Conservation (phyloP, 108 stramenopile genomes). For the Nitzschia palea region DNA sequence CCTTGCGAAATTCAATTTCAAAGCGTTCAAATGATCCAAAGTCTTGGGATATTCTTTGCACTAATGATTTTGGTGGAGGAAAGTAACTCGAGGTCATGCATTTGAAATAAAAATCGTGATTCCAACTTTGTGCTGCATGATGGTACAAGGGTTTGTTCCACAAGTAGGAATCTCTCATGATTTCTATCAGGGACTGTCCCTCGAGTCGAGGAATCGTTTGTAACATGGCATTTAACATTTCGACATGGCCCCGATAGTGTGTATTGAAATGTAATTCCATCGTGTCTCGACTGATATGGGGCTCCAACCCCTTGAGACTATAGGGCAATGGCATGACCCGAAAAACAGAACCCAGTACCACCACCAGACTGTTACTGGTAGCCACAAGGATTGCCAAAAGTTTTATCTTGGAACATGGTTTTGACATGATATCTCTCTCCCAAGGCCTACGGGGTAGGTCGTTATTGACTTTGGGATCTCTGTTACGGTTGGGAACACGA, state of each 20-base stretch:
- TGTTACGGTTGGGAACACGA: too few species aligned
- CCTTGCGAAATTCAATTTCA: slow-evolving; percentile 60
- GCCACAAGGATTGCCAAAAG: too few species aligned
- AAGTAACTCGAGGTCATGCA: slow-evolving; percentile 83
- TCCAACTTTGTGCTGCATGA: slow-evolving; percentile 70
- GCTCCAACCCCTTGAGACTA: slow-evolving; percentile 80
- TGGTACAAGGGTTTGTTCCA: slow-evolving; percentile 51
- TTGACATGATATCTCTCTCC: too few species aligned
- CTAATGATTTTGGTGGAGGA: slow-evolving; percentile 56
- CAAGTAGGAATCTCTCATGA: slow-evolving; percentile 25
- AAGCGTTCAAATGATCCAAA: slow-evolving; percentile 70
- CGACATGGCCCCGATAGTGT: slow-evolving; percentile 60
- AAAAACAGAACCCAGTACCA: background rate
- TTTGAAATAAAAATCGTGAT: slow-evolving; percentile 82
- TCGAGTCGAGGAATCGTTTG: background rate
- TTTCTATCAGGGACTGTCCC: slow-evolving; percentile 52
- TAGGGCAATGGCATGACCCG: slow-evolving; percentile 70
- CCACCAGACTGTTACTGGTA: too few species aligned
- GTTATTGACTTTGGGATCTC: too few species aligned
- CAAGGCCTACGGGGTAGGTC: too few species aligned
- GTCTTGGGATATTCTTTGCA: slow-evolving; percentile 58
- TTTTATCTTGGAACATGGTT: too few species aligned
- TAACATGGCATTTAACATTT: slow-evolving; percentile 49
- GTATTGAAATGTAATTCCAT: slow-evolving; percentile 85
- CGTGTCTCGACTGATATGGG: slow-evolving; percentile 70